Percentiles rank a stretch among this genome's conserved stretches.
Evolutionary conservation across 805 yeast species (phyloP).

Genomic region (Martiniozyma abietophila): DNA sequence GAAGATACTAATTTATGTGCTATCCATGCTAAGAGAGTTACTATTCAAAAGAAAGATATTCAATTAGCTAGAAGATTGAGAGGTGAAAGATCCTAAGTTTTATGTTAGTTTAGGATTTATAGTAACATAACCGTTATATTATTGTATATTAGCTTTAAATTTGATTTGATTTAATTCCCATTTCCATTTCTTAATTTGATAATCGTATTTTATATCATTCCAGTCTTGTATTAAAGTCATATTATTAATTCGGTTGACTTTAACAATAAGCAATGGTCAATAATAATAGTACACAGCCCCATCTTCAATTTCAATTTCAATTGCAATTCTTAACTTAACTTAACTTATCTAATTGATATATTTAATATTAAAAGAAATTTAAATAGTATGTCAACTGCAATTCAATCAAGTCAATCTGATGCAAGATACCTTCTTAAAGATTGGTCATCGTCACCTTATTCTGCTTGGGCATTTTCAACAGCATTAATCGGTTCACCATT

Average conservation of each 20-base stretch:
- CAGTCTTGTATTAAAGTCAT: too few relatives aligned
- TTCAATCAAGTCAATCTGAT: background rate
- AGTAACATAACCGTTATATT: constrained; percentile 5
- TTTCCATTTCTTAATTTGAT: too few relatives aligned
- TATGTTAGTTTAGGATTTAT: constrained; percentile 8
- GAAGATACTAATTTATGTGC: constrained; percentile 99
- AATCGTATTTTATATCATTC: too few relatives aligned
- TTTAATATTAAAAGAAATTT: background rate
- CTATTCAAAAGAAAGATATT: constrained; percentile 97
- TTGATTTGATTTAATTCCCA: too few relatives aligned
- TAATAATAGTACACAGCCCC: background rate
- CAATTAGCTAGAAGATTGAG: constrained; percentile 97
- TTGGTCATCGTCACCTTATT: constrained; percentile 33
- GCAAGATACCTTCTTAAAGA: too few relatives aligned
- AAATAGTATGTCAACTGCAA: too few relatives aligned
- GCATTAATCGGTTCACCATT: constrained; percentile 24
- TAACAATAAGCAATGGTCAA: too few relatives aligned
- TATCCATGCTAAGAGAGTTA: constrained; percentile 97
- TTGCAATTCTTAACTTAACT: background rate
- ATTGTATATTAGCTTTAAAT: constrained; percentile 18
- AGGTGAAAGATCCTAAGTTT: constrained; percentile 81
- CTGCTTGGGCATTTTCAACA: constrained; percentile 34
- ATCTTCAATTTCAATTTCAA: background rate
- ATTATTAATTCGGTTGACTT: too few relatives aligned
- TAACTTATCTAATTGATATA: background rate